Conservation (phyloP, 2,329 filamentous ascomycete genomes). For the Fusarium decemcellulare region DNA sequence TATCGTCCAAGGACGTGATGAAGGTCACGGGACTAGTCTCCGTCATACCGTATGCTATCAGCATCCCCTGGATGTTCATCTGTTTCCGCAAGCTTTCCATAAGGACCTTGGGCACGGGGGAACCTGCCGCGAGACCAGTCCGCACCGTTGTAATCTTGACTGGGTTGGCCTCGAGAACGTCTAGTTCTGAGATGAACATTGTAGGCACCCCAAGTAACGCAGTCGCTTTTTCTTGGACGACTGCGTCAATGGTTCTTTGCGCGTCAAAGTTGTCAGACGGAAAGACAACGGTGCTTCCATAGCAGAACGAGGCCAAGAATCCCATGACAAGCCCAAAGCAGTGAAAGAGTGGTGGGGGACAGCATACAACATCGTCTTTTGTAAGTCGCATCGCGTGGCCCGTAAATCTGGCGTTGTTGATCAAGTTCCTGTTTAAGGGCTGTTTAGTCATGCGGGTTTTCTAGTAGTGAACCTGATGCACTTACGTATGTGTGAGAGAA, state of each 20-base stretch:
- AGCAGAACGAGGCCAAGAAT: slow-evolving; percentile 78
- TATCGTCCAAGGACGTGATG: slow-evolving; percentile 78
- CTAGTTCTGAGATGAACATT: slow-evolving; percentile 78
- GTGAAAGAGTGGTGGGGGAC: slow-evolving; percentile 75
- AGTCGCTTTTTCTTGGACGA: slow-evolving; percentile 66
- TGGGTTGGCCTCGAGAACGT: slow-evolving; percentile 51
- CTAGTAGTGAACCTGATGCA: neutral
- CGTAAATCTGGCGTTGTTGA: slow-evolving; percentile 68
- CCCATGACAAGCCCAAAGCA: slow-evolving; percentile 82
- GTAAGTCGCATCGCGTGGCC: slow-evolving; percentile 64
- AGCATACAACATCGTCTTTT: slow-evolving; percentile 72
- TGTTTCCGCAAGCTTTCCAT: slow-evolving; percentile 2
- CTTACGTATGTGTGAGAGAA: slow-evolving; percentile 24
- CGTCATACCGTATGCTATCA: slow-evolving; percentile 72
- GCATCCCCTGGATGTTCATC: slow-evolving; percentile 4
- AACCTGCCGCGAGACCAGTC: neutral
- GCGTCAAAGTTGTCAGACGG: slow-evolving; percentile 77
- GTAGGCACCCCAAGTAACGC: slow-evolving; percentile 71
- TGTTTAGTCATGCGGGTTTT: neutral
- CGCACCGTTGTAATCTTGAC: neutral
- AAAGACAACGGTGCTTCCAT: slow-evolving; percentile 74
- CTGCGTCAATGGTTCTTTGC: slow-evolving; percentile 68
- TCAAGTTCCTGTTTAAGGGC: slow-evolving; percentile 52
- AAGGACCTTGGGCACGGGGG: neutral
- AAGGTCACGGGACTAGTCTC: slow-evolving; percentile 72